Evolutionary conservation across 768 basidiomycete species (phyloP).

Genomic region (Pulveroboletus frians): DNA sequence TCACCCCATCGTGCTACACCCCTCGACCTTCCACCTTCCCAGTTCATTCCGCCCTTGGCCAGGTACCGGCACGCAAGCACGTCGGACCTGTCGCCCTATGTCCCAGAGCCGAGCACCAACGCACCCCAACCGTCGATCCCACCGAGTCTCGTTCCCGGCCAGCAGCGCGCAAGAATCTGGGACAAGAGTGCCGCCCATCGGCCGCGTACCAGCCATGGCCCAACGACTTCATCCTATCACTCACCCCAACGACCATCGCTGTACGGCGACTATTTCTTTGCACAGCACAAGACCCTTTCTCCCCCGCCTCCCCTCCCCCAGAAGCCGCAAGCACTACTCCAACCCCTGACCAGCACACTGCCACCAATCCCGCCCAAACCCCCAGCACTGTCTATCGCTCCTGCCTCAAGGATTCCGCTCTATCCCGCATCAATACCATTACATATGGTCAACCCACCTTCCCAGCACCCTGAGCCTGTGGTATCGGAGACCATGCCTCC

Average conservation of each 20-base stretch:
- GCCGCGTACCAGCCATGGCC: constrained; percentile 10
- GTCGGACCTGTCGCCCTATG: constrained; percentile 4
- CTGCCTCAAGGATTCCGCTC: constrained; percentile 26
- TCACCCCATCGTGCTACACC: constrained; percentile 20
- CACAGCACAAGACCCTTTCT: constrained; percentile 9
- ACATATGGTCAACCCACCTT: constrained; percentile 9
- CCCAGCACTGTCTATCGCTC: constrained; percentile 5
- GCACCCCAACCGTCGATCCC: constrained; percentile 17
- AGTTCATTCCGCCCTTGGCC: constrained; percentile 5
- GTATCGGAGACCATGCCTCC: constrained; percentile 13
- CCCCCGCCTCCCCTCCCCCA: constrained; percentile 30
- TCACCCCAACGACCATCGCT: constrained; percentile 14
- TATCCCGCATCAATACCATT: constrained; percentile 32
- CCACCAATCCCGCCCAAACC: constrained; percentile 43
- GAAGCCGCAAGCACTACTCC: constrained; percentile 23
- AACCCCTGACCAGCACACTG: constrained; percentile 30
- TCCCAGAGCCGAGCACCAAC: background rate
- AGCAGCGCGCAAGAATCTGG: constrained; percentile 18
- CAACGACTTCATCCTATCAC: constrained; percentile 5
- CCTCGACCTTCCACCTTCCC: constrained; percentile 14
- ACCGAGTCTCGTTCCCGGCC: constrained; percentile 22
- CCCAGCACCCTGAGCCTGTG: constrained; percentile 2
- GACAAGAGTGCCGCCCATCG: constrained; percentile 13
- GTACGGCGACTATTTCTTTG: constrained; percentile 28
- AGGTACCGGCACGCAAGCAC: constrained; percentile 23